These are phyloP conservation scores for Pythium apleroticum DNA, from an alignment of 352 stramenopile genomes.

Conservation along the genomic window DNA sequence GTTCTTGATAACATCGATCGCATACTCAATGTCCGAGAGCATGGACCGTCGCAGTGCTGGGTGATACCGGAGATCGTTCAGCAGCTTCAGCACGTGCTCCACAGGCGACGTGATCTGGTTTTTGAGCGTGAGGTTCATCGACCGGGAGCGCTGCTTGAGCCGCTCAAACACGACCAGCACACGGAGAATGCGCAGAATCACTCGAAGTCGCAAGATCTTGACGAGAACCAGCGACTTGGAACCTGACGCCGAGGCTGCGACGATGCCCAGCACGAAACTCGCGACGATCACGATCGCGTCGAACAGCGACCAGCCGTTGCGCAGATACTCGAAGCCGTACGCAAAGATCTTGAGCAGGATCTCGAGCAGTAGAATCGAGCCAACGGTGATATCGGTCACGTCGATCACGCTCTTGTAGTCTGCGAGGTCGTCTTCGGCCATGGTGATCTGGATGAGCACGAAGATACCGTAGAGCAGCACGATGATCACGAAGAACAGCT, in stretches of 20 bases:
- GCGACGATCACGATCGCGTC: constrained; percentile 79
- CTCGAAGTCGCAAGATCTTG: constrained; percentile 69
- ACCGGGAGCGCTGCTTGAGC: constrained; percentile 74
- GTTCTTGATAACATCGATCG: constrained; percentile 86
- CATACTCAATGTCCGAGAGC: constrained; percentile 70
- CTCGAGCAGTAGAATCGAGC: constrained; percentile 81
- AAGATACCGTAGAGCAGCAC: constrained; percentile 84
- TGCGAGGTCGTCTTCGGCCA: constrained; percentile 52
- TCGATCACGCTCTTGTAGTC: constrained; percentile 71
- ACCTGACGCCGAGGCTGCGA: constrained; percentile 48
- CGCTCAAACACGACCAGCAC: constrained; percentile 88
- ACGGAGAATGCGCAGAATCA: constrained; percentile 76
- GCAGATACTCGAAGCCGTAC: constrained; percentile 66
- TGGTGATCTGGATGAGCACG: constrained; percentile 79
- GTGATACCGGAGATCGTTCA: constrained; percentile 82
- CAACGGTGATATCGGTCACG: constrained; percentile 80
- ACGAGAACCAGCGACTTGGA: constrained; percentile 57
- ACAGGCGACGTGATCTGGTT: constrained; percentile 73
- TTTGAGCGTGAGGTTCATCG: constrained; percentile 76
- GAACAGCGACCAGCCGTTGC: constrained; percentile 73
- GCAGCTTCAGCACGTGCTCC: constrained; percentile 69
- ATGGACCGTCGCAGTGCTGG: constrained; percentile 53
- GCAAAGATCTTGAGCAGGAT: constrained; percentile 80
- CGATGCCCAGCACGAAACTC: constrained; percentile 72
- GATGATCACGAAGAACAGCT: constrained; percentile 89